Evolutionary conservation across 257 asterid genomes (phyloP).

Genomic region (Thymus quinquecostatus): DNA sequence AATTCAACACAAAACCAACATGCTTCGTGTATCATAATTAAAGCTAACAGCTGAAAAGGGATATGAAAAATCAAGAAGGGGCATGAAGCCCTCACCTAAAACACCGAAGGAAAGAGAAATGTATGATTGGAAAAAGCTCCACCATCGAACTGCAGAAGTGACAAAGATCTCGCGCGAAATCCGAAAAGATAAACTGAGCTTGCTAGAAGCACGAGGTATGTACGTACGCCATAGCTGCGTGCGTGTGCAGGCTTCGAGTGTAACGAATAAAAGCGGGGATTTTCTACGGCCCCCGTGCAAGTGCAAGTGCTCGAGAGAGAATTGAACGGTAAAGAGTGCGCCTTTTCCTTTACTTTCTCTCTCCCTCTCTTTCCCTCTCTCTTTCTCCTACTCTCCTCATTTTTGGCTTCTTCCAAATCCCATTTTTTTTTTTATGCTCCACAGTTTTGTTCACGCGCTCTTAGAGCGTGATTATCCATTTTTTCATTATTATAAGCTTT

Average conservation of each 20-base stretch:
- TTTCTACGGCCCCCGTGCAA: conserved; percentile 44
- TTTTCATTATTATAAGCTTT: background rate
- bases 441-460: conserved; percentile 33
- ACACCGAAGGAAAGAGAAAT: conserved; percentile 27
- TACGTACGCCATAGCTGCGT: background rate
- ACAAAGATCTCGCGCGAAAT: conserved; percentile 13
- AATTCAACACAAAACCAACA: conserved; percentile 18
- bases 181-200: conserved; percentile 21
- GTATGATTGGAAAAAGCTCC: conserved; percentile 44
- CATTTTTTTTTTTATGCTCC: conserved; percentile 19
- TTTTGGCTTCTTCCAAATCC: conserved; percentile 36
- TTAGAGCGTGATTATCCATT: conserved; percentile 22
- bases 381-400: conserved; percentile 6
- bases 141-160: conserved; percentile 27
- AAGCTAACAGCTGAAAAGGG: background rate
- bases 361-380: conserved; percentile 5
- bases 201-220: conserved; percentile 3
- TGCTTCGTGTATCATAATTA: background rate
- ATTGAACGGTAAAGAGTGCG: conserved; percentile 43
- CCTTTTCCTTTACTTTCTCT: background rate
- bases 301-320: conserved; percentile 35
- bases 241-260: conserved; percentile 5
- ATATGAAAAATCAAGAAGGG: background rate
- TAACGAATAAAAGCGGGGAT: conserved; percentile 3
- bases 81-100: conserved; percentile 45